These are phyloP conservation scores for Phialophora verrucosa DNA, from an alignment of 2,329 filamentous ascomycete species.

Conservation along the genomic window DNA sequence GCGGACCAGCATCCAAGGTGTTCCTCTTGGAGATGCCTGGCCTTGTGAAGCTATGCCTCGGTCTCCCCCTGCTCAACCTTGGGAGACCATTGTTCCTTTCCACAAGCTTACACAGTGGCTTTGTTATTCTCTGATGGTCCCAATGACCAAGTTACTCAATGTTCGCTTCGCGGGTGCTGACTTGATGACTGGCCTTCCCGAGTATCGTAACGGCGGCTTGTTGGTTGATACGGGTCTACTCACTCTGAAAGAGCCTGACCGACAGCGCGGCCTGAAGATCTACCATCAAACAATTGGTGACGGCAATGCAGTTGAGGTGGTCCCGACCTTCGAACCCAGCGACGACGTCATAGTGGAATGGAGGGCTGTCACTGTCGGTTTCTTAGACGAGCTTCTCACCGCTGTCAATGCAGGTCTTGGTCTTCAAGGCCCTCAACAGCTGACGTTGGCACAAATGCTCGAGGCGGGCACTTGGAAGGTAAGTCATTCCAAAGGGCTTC, in stretches of 20 bases:
- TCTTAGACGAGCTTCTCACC: conserved; percentile 71
- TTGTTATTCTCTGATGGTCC: conserved; percentile 90
- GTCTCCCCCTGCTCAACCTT: conserved; percentile 50
- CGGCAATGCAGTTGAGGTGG: conserved; percentile 73
- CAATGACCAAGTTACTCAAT: conserved; percentile 80
- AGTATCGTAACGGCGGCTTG: conserved; percentile 90
- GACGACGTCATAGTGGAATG: conserved; percentile 83
- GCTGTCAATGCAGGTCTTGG: conserved; percentile 73
- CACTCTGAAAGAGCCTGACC: conserved; percentile 72
- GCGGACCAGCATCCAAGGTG: conserved; percentile 83
- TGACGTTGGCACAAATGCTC: conserved; percentile 85
- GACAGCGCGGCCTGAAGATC: conserved; percentile 71
- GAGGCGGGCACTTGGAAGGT: conserved; percentile 99
- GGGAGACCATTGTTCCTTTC: conserved; percentile 83
- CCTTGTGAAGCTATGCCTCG: conserved; percentile 81
- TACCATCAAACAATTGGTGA: conserved; percentile 75
- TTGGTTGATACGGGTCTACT: conserved; percentile 84
- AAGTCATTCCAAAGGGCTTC: conserved; percentile 41
- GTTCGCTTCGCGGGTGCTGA: conserved; percentile 82
- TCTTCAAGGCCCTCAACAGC: conserved; percentile 69
- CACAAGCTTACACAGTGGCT: conserved; percentile 97
- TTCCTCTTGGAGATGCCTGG: conserved; percentile 93
- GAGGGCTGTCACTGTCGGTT: conserved; percentile 75
- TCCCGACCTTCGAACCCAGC: conserved; percentile 73
- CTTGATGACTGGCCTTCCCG: conserved; percentile 83